phyloP scores from a whole-genome alignment of 371 early-diverging fungal genomes.

The Mortierella sp. region DNA sequence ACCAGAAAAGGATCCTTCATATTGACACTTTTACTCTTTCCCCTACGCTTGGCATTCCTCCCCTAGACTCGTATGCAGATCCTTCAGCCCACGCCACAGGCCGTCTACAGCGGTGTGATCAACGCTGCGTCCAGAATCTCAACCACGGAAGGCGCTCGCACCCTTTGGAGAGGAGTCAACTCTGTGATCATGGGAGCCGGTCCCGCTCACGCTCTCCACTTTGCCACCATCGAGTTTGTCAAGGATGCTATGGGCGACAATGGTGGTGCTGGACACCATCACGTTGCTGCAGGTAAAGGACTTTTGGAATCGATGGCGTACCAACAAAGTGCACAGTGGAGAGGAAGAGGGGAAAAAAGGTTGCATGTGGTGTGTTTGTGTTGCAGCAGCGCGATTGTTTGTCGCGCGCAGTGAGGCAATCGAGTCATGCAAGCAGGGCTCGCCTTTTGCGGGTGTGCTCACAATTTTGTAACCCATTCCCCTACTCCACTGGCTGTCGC shows the following conservation, averaged over 20 bases:
- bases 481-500: too few relatives aligned
- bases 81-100: constrained; percentile 66
- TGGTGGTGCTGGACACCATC: constrained; percentile 65
- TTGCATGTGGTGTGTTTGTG: too few relatives aligned
- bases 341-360: background rate
- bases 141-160: constrained; percentile 75
- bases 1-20: too few relatives aligned
- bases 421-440: too few relatives aligned
- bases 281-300: constrained; percentile 69
- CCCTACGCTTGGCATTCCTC: constrained; percentile 5
- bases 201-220: constrained; percentile 96
- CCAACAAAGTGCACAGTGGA: too few relatives aligned
- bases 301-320: too few relatives aligned
- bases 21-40: background rate
- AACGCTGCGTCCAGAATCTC: constrained; percentile 71
- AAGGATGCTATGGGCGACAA: constrained; percentile 78
- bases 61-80: constrained; percentile 90
- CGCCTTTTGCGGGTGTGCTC: too few relatives aligned
- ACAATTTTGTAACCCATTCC: too few relatives aligned
- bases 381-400: background rate
- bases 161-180: constrained; percentile 93
- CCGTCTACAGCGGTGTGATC: constrained; percentile 70
- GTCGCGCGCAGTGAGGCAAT: background rate
- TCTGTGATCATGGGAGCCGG: constrained; percentile 95
- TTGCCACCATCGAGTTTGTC: constrained; percentile 92